Evolutionary conservation across 1,284 basidiomycete genomes (phyloP), one percentile per base, ranked within the genome.

Genomic region (Tilletia caries): DNA sequence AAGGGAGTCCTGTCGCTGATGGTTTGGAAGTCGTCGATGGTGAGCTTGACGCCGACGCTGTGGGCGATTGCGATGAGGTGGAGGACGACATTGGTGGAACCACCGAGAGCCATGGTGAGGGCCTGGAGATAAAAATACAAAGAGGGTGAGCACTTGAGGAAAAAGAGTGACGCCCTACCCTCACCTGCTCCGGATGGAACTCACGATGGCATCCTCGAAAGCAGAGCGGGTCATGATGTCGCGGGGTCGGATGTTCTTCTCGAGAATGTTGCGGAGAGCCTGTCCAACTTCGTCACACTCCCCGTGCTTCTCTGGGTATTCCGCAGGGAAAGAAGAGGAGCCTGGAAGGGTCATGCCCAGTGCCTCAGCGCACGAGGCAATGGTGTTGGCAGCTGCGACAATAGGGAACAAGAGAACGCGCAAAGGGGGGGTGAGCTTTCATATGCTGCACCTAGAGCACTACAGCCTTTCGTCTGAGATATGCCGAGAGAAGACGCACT

Each of bases 281-380:
- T 71, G 67, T 25, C 81, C 81, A 66, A 80, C 73, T 43, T 69
- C 64, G 18, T 79, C 79, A 58, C 77, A 77, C 67, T 83, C 81
- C 52, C 71, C 71, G 12, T 73, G 70, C 80, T 83, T 83, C 64
- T 82, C 80, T 18, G 72, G 70, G 66, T 82, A 81, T 68, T 81
- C 80, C 18, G 82, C 82, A 3, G 81, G 81, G 76, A 76, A 81
- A 10, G 77, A 79, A 27, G 76, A 75, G 68, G 72, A 75, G 32
- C 81, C 81, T 20, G 82, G 82, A 20, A 83, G 73, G 13, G 81
- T 79, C 81, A 83, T 83, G 60, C 82, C 82, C 18, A 83, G 70
- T 2, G 76, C 80, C 54, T 83, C 82, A 20, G 80, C 73, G 69
- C 79, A 81, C 1, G 81, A 82, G 5, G 81, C 80, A 73, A 83